Conservation (phyloP, 1,284 basidiomycete species). For the Calocybe gambosa region DNA sequence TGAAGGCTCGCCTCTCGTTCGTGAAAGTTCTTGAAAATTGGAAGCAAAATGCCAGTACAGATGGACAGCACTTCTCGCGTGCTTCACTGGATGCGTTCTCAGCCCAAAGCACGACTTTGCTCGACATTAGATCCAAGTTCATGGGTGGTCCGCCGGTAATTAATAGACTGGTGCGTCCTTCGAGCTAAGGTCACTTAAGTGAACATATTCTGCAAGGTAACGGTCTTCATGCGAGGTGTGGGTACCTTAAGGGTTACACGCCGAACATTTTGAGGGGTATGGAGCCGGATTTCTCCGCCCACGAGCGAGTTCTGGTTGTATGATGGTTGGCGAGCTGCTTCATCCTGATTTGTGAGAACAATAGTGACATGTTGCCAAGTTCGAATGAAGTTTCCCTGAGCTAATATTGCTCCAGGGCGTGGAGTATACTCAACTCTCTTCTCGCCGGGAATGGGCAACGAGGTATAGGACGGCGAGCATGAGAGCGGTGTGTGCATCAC, state of each 20-base stretch:
- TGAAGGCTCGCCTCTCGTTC: neutral
- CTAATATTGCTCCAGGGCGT: slow-evolving; percentile 1
- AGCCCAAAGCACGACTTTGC: slow-evolving; percentile 3
- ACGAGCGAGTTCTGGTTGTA: slow-evolving; percentile 4
- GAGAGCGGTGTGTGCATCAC: slow-evolving; percentile 1
- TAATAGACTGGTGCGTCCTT: slow-evolving; percentile 1
- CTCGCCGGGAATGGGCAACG: slow-evolving; percentile 1
- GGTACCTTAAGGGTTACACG: slow-evolving; percentile 6
- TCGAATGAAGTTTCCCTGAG: slow-evolving; percentile 5
- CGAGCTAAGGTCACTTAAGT: neutral
- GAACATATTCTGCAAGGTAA: neutral
- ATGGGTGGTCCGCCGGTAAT: slow-evolving; percentile 2
- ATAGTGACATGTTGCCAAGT: slow-evolving; percentile 6
- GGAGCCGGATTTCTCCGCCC: slow-evolving; percentile 1
- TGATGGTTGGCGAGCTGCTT: neutral
- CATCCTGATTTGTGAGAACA: slow-evolving; percentile 7
- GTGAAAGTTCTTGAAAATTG: slow-evolving; percentile 8
- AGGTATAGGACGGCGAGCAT: slow-evolving; percentile 5
- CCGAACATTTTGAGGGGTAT: neutral
- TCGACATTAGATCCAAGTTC: neutral
- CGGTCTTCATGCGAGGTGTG: neutral
- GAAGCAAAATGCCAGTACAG: slow-evolving; percentile 6
- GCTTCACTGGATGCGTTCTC: neutral
- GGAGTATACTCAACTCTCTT: slow-evolving; percentile 10
- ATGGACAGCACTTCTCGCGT: neutral